Percentiles rank a stretch among this genome's conserved stretches.
These are phyloP conservation scores for Rhododendron kiyosumense DNA, from an alignment of 148 eudicot species.

Conservation along the genomic window DNA sequence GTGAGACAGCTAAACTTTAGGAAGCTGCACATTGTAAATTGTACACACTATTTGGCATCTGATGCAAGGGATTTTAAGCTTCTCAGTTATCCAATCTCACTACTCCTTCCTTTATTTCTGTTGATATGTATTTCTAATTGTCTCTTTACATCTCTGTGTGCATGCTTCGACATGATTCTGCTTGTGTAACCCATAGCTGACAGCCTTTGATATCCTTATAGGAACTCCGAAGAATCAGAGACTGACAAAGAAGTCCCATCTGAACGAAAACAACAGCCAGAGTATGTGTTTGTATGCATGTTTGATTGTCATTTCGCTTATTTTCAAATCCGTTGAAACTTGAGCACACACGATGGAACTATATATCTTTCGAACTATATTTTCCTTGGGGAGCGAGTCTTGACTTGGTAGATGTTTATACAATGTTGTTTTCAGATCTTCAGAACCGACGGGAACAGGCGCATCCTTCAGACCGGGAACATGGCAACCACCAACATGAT, in stretches of 20 bases:
- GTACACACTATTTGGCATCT: background rate
- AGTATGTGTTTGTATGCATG: conserved; percentile 23
- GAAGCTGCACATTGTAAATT: background rate
- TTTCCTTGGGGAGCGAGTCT: background rate
- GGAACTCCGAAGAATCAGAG: conserved; percentile 33
- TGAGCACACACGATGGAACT: background rate
- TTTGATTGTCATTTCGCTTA: background rate
- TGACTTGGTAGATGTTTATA: background rate
- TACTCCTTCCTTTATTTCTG: background rate
- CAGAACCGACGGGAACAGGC: conserved; percentile 91
- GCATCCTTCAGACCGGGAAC: conserved; percentile 79
- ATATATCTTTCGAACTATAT: background rate
- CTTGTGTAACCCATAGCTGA: background rate
- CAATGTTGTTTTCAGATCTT: conserved; percentile 47
- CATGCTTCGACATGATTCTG: background rate
- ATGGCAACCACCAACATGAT: conserved; percentile 92
- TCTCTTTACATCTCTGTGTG: background rate
- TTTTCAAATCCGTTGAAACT: background rate
- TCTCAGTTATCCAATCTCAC: background rate
- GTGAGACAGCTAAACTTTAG: conserved; percentile 27
- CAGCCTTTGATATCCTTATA: conserved; percentile 18
- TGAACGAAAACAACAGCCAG: conserved; percentile 37
- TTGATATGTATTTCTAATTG: background rate
- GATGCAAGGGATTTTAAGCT: background rate
- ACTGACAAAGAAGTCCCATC: conserved; percentile 26